A percentile compares a stretch with the other conserved stretches of the same genome.
These are phyloP conservation scores for Nephelium lappaceum DNA, from an alignment of 345 rosid genomes.

Conservation along the genomic window DNA sequence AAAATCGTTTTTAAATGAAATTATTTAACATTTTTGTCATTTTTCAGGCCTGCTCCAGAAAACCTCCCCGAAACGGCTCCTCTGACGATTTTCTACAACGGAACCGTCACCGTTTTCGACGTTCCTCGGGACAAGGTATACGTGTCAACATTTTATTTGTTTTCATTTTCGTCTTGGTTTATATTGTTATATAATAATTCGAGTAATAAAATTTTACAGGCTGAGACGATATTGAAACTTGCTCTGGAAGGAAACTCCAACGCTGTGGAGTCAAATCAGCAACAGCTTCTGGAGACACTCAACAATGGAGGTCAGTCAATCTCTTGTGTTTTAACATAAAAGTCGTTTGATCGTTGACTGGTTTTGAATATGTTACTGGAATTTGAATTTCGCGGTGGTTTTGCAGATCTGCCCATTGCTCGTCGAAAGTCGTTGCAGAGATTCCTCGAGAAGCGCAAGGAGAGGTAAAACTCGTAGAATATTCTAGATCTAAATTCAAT, in stretches of 20 bases:
- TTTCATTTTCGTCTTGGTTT: neutral
- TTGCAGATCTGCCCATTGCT: conserved; percentile 69
- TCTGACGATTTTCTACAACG: conserved; percentile 90
- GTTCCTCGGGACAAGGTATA: conserved; percentile 60
- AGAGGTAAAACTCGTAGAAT: conserved; percentile 52
- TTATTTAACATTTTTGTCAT: neutral
- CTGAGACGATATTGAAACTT: conserved; percentile 60
- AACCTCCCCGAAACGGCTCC: conserved; percentile 50
- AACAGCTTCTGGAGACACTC: conserved; percentile 52
- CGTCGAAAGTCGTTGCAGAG: conserved; percentile 78
- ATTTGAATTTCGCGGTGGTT: neutral
- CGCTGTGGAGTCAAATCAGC: conserved; percentile 31
- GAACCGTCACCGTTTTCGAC: conserved; percentile 68
- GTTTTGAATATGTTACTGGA: neutral
- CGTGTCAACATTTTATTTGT: neutral
- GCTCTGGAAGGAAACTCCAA: conserved; percentile 50
- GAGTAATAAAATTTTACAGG: conserved; percentile 32
- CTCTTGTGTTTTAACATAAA: neutral
- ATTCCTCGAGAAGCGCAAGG: conserved; percentile 89
- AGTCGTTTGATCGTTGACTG: neutral
- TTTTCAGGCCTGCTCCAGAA: conserved; percentile 36
- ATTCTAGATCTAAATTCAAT: neutral
- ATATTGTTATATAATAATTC: neutral
- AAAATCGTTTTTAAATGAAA: neutral
- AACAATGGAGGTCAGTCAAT: conserved; percentile 53